Evolutionary conservation across 768 basidiomycete species (phyloP).

Genomic region (Hebeloma cylindrosporum): DNA sequence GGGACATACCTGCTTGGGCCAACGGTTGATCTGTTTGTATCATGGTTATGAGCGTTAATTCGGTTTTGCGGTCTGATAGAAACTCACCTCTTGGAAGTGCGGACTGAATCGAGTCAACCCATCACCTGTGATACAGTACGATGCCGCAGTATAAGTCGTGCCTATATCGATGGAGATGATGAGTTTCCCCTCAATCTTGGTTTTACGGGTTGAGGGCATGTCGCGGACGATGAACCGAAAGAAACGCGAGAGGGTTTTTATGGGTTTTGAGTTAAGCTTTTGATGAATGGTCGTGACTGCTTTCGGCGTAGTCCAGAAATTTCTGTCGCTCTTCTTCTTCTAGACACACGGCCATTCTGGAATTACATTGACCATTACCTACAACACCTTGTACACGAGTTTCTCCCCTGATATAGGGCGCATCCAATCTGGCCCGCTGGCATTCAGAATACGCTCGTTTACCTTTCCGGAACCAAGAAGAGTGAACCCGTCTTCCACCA

Average conservation of each 20-base stretch:
- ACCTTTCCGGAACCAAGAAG: slow-evolving; percentile 32
- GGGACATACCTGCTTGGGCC: slow-evolving; percentile 14
- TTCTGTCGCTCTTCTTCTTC: too few species aligned
- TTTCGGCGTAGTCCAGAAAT: too few species aligned
- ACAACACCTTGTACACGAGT: slow-evolving; percentile 26
- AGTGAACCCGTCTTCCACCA: slow-evolving; percentile 28
- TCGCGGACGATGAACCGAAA: too few species aligned
- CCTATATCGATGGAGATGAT: slow-evolving; percentile 1
- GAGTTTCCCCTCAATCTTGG: neutral
- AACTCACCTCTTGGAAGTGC: too few species aligned
- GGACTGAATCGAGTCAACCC: too few species aligned
- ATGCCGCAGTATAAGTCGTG: slow-evolving; percentile 1
- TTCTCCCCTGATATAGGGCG: slow-evolving; percentile 34
- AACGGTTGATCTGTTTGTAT: slow-evolving; percentile 10
- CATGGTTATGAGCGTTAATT: neutral
- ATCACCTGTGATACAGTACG: neutral
- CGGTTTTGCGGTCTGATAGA: too few species aligned
- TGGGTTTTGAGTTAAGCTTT: neutral
- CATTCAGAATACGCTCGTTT: slow-evolving; percentile 15
- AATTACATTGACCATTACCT: too few species aligned
- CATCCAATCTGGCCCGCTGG: slow-evolving; percentile 19
- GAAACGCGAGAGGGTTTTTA: too few species aligned
- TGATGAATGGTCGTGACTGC: too few species aligned
- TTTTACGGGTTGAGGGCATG: neutral
- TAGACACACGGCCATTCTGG: too few species aligned